Evolutionary conservation across 1,139 yeast species (phyloP).

Genomic region (Wickerhamomyces sp.): DNA sequence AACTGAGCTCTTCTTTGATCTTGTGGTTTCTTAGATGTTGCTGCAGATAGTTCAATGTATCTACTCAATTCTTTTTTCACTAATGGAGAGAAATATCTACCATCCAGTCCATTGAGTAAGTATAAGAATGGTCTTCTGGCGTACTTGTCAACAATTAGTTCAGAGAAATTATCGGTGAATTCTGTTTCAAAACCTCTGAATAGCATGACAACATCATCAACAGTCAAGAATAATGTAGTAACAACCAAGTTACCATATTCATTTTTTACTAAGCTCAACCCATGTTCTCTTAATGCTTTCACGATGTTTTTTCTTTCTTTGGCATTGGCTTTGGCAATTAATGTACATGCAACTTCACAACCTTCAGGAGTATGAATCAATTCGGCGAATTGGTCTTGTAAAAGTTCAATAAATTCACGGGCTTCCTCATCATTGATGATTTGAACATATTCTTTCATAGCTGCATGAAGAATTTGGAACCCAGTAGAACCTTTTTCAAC

Average conservation of each 20-base stretch:
- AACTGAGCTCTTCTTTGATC: slow-evolving; percentile 72
- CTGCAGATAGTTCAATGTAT: slow-evolving; percentile 62
- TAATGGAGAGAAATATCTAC: slow-evolving; percentile 75
- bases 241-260: slow-evolving; percentile 85
- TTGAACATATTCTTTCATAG: slow-evolving; percentile 82
- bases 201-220: slow-evolving; percentile 88
- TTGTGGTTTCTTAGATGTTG: slow-evolving; percentile 83
- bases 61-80: slow-evolving; percentile 55
- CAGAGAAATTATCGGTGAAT: slow-evolving; percentile 52
- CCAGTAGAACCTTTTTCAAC: slow-evolving; percentile 96
- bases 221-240: slow-evolving; percentile 75
- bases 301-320: slow-evolving; percentile 85
- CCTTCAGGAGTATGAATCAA: slow-evolving; percentile 95
- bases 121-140: slow-evolving; percentile 89
- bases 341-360: slow-evolving; percentile 78
- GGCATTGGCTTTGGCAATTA: slow-evolving; percentile 81
- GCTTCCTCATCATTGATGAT: slow-evolving; percentile 69
- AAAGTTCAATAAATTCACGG: slow-evolving; percentile 76
- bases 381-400: slow-evolving; percentile 89
- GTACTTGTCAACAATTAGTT: slow-evolving; percentile 63
- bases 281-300: slow-evolving; percentile 70
- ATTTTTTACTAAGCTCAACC: slow-evolving; percentile 67
- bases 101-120: slow-evolving; percentile 72
- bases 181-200: slow-evolving; percentile 66
- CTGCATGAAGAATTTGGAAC: slow-evolving; percentile 93